phyloP scores from a whole-genome alignment of 169 alveolate genomes.

The Miamiensis avidus region DNA sequence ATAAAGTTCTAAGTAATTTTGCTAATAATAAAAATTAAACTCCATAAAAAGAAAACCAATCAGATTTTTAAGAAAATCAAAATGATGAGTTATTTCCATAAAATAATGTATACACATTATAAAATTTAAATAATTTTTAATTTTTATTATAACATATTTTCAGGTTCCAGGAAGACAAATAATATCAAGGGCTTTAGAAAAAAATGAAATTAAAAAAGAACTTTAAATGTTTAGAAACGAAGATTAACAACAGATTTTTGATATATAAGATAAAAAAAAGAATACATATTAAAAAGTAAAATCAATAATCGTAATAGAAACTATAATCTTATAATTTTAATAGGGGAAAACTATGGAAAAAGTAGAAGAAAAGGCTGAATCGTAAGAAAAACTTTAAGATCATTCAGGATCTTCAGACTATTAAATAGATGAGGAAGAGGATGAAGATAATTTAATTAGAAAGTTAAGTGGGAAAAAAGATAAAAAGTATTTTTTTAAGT shows the following conservation, averaged over 20 bases:
- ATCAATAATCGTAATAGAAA: too few relatives aligned
- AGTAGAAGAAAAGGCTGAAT: background rate
- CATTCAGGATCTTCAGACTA: background rate
- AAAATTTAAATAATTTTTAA: too few relatives aligned
- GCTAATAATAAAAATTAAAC: background rate
- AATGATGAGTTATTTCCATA: too few relatives aligned
- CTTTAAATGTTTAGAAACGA: background rate
- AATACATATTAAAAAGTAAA: too few relatives aligned
- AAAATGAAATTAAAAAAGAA: background rate
- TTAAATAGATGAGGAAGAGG: background rate
- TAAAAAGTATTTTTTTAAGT: background rate
- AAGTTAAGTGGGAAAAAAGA: background rate
- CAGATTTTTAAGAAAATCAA: too few relatives aligned
- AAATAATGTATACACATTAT: too few relatives aligned
- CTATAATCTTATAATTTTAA: background rate
- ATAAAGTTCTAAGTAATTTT: background rate
- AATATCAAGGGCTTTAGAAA: background rate
- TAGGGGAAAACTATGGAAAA: background rate
- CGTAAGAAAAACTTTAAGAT: background rate
- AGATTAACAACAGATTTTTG: too few relatives aligned
- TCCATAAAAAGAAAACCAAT: background rate
- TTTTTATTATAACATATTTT: too few relatives aligned
- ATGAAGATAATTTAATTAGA: background rate
- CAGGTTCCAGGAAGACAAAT: background rate
- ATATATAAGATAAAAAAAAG: too few relatives aligned